Base-by-base conservation (phyloP, 2,329 filamentous ascomycete species). In the Orbilia quercus region DNA sequence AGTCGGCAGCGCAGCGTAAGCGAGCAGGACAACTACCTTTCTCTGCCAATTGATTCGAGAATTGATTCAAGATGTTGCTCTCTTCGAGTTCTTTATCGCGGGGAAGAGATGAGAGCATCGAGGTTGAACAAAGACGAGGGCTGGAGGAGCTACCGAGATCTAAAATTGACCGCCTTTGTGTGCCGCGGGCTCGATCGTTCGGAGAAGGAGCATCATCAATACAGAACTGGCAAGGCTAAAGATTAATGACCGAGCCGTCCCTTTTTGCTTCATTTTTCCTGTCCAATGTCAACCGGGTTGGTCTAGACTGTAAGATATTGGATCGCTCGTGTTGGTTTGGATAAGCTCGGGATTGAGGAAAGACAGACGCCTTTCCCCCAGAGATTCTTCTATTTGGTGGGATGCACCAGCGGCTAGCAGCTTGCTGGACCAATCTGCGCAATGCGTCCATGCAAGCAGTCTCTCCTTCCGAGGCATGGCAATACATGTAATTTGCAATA, bases 391-490 rank as follows among this genome's bases (percentile, higher is more conserved):
- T n/a, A n/a, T n/a, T 14, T 14, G n/a, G 50, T 36, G 45, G 59
- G 66, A 63, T 64, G 58, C 54, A 64, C 40, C 50, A 71, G 66
- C 58, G 66, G 66, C 40, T 71, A 71, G 66, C 44, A 50, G 58
- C 51, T 50, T 53, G 51, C 40, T 71, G 45, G 42, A 20, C 44
- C 44, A 58, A 57, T 57, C 53, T 44, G 53, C n/a, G n/a, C n/a
- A n/a, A n/a, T n/a, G n/a, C 53, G 53, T 12, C 7, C 25, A 23
- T 22, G 20, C 16, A 28, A 18, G 12, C 11, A n/a, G 23, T 44
- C 16, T 36, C 16, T 36, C 11, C 28, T 22, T 40, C 14, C 23
- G 38, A 25, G 31, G 20, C 18, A 18, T 14, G 16, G 36, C 44
- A 31, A 31, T 31, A 31, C n/a, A n/a, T n/a, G n/a, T n/a, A n/a